A percentile compares a stretch with the other conserved stretches of the same genome.
phyloP scores from a whole-genome alignment of 306 rosid genomes.

The Betula pendula region DNA sequence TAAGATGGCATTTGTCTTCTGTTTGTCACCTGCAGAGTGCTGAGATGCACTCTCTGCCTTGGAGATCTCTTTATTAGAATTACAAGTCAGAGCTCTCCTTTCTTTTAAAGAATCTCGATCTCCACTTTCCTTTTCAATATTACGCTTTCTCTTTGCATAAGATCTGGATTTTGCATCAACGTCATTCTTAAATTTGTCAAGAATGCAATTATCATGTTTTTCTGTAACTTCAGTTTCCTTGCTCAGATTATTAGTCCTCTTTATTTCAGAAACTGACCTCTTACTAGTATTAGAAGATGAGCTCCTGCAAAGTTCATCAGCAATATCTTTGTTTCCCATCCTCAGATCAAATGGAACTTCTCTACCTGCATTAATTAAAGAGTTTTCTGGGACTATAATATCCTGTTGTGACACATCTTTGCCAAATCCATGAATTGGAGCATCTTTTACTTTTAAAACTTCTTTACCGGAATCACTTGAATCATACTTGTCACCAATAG shows the following conservation, averaged over 20 bases:
- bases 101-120: constrained; percentile 21
- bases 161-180: constrained; percentile 29
- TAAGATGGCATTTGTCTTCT: constrained; percentile 31
- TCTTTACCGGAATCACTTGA: constrained; percentile 16
- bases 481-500: not conserved
- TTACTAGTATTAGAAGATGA: constrained; percentile 26
- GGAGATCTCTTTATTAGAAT: constrained; percentile 28
- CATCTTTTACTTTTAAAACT: constrained; percentile 9
- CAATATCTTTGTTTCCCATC: constrained; percentile 17
- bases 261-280: constrained; percentile 26
- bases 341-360: constrained; percentile 21
- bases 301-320: constrained; percentile 19
- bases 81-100: constrained; percentile 30
- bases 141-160: constrained; percentile 35
- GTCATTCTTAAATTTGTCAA: constrained; percentile 22
- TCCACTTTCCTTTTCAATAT: constrained; percentile 25
- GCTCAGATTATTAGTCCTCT: constrained; percentile 19
- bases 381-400: constrained; percentile 23
- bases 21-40: constrained; percentile 34
- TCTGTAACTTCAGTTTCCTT: constrained; percentile 39
- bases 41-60: constrained; percentile 30
- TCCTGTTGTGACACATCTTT: constrained; percentile 29
- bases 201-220: constrained; percentile 21
- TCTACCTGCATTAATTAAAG: constrained; percentile 25
- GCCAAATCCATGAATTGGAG: constrained; percentile 23